A percentile compares a stretch with the other conserved stretches of the same genome.
Conservation (phyloP, 805 yeast genomes). For the Hanseniaspora lachancei region DNA sequence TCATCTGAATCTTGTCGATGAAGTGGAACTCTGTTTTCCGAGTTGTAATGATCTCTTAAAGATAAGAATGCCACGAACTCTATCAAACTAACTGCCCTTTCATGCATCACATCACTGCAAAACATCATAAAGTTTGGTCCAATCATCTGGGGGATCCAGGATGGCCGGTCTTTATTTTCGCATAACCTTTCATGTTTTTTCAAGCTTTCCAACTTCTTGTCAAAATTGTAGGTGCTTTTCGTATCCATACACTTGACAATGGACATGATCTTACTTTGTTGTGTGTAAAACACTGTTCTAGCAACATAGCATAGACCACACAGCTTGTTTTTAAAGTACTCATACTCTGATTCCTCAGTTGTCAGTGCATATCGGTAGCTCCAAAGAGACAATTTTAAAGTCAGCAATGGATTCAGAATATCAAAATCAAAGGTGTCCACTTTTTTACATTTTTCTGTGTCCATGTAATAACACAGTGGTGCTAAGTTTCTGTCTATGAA, state of each 20-base stretch:
- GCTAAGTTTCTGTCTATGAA: conserved; percentile 3
- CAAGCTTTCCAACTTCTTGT: background rate
- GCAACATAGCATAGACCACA: background rate
- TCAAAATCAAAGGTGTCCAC: conserved; percentile 5
- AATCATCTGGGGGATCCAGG: background rate
- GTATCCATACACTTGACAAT: background rate
- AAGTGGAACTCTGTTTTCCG: background rate
- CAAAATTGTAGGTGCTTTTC: background rate
- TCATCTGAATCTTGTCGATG: background rate
- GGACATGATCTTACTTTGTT: background rate
- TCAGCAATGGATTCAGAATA: background rate
- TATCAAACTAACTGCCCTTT: background rate
- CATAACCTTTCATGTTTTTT: background rate
- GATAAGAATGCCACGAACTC: background rate
- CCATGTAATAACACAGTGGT: conserved; percentile 5
- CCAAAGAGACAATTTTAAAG: background rate
- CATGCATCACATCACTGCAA: background rate
- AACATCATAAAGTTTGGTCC: background rate
- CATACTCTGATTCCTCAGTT: background rate
- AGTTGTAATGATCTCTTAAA: background rate
- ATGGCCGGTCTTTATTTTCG: background rate
- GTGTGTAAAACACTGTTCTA: background rate
- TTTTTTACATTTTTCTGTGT: background rate
- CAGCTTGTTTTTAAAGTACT: background rate
- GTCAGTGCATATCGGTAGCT: background rate